Base-by-base conservation (phyloP, 2,329 filamentous ascomycete genomes). In the Pseudopithomyces chartarum region DNA sequence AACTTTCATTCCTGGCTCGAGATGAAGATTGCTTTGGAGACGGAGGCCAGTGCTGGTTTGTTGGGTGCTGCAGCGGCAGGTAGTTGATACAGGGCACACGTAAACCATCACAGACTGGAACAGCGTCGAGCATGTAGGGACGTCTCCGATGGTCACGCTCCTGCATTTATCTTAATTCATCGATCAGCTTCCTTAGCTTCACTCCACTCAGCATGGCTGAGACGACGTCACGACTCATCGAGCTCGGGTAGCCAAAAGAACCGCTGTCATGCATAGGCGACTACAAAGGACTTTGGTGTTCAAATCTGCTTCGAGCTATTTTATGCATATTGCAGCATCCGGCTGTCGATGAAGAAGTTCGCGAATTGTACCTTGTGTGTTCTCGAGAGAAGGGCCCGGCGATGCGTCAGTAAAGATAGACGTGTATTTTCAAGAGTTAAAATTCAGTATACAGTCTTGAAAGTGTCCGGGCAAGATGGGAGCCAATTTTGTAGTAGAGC, bases 1-100 rank as follows among this genome's bases (percentile, higher is more conserved):
- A 78, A 76, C 42, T 79, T 78, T 50, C 77, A 77, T 52, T 73
- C 70, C 13, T 78, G 76, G 74, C 57, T 79, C 19, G 75, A 79
- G 32, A 77, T 78, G 74, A 79, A 78, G 60, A 64, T 77, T 15
- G 67, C 64, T 15, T 55, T 78, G 36, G 76, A 79, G 59, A 75
- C 71, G 39, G 75, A 77, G 64, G 76, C 76, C 4, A 72, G 67
- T 26, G 73, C 71, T 7, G 76, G 76, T 1, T 48, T 78, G 49
- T 44, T 78, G 17, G 66, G 70, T 7, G 47, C 55, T 39, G 20
- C 47, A 7, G 34, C 55, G 4, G 10, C 51, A 17, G 46, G 50
- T 15, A 45, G 50, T 45, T 52, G 40, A 52, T 17, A 29, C 34
- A 17, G 11, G 7, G 2, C 42, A 3, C 13, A 23, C 8, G 45